Evolutionary conservation across 768 basidiomycete genomes (phyloP), one percentile per base, ranked within the genome.

Genomic region (Pleurotus ostreatus): DNA sequence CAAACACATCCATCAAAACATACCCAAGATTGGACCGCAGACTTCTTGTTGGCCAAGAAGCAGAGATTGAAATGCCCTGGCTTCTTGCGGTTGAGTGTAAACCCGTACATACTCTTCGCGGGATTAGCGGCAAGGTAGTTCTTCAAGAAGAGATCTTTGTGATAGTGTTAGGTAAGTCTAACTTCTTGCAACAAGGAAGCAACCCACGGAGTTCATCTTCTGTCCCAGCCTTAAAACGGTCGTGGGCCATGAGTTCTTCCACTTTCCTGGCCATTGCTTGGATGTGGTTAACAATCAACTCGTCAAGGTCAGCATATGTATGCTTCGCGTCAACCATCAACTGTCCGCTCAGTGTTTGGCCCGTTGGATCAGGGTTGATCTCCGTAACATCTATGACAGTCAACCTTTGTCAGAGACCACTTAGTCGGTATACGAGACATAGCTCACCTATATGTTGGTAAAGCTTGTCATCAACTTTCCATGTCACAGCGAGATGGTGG

Each of bases 401-500:
- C 23, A 25, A 34, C 18, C 16, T 49, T 4, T 43, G 43, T 57
- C 18, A 16, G 23, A 47, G 18, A 59, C 23, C 58, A 61, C 38
- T 16, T 11, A 16, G 40, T 44, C 1, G 6, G 30, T 44, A 26
- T 60, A 55, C 30, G 9, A 43, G 23, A 54, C 23, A 40, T 1
- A 34, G 65, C 88, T 49, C 65, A 94, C 94, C 94, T 57, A 99
- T 90, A 66, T 99, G 97, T 66, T 98, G 97, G 70, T 91, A 98
- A 23, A 99, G 74, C 58, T 87, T 91, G 57, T 97, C 89, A 60
- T 95, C 96, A 2, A 99, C 94, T 73, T 98, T 99, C 97, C 97
- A 99, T 0, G 97, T 99, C 8, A 99, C 89, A 44, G 96, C 96
- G 38, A 99, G 78, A 72, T 98, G 97, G 63, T 97, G 83, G 38